Percentiles rank a stretch among this genome's conserved stretches.
Evolutionary conservation across 2,329 filamentous ascomycete species (phyloP).

Genomic region (Cladophialophora immunda): DNA sequence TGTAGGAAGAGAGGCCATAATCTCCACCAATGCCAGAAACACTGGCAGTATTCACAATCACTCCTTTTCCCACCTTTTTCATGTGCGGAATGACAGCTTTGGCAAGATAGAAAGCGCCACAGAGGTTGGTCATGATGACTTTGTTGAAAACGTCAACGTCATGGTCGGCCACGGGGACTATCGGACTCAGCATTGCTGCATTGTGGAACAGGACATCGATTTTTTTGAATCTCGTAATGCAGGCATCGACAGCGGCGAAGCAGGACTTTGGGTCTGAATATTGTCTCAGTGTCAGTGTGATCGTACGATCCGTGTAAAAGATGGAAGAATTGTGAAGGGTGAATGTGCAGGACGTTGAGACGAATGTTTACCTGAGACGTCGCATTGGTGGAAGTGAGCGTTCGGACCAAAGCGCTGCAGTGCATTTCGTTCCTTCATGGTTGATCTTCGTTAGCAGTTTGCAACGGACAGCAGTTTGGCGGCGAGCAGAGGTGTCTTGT

Average conservation of each 20-base stretch:
- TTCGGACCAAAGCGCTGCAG: slow-evolving; percentile 29
- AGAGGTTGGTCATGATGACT: slow-evolving; percentile 33
- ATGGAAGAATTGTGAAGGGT: no score
- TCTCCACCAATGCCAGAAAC: slow-evolving; percentile 29
- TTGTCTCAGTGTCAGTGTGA: slow-evolving; percentile 13
- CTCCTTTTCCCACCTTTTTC: slow-evolving; percentile 25
- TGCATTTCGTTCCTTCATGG: slow-evolving; percentile 23
- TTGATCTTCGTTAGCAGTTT: slow-evolving; percentile 23
- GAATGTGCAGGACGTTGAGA: slow-evolving; percentile 8
- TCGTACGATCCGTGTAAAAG: no score
- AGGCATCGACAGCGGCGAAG: slow-evolving; percentile 24
- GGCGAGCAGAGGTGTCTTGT: neutral
- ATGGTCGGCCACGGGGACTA: slow-evolving; percentile 24
- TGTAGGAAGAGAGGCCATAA: slow-evolving; percentile 31
- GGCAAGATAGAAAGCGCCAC: slow-evolving; percentile 28
- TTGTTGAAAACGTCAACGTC: slow-evolving; percentile 28
- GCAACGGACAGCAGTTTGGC: slow-evolving; percentile 7
- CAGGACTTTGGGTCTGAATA: slow-evolving; percentile 22
- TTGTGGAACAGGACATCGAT: slow-evolving; percentile 32
- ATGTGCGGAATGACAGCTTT: slow-evolving; percentile 28
- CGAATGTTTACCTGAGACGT: slow-evolving; percentile 24
- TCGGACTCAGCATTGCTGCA: slow-evolving; percentile 21
- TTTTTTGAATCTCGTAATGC: slow-evolving; percentile 20
- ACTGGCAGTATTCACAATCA: slow-evolving; percentile 30
- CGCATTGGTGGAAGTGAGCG: slow-evolving; percentile 27